phyloP scores from a whole-genome alignment of 306 rosid genomes.

The Carpinus viminea region DNA sequence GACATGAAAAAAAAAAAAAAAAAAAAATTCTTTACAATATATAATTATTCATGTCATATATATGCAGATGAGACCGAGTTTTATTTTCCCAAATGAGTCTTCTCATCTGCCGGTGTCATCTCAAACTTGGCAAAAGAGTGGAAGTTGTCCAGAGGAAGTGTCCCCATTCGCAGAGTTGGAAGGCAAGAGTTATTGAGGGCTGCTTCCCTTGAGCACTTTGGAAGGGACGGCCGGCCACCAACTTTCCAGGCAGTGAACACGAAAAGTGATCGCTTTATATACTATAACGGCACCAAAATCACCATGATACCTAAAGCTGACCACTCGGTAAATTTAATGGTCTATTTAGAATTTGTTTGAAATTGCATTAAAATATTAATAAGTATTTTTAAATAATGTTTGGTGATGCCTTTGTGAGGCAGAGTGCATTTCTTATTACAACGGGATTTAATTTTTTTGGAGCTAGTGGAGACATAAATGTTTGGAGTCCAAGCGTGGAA shows the following conservation, averaged over 20 bases:
- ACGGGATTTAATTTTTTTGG: slow-evolving; percentile 54
- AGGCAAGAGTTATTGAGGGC: slow-evolving; percentile 43
- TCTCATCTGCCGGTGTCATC: not conserved
- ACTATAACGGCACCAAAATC: slow-evolving; percentile 3
- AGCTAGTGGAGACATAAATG: slow-evolving; percentile 53
- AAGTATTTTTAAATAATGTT: not conserved
- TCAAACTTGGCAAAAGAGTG: slow-evolving; percentile 65
- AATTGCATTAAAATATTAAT: too few relatives aligned
- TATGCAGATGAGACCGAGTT: slow-evolving; percentile 48
- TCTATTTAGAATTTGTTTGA: too few relatives aligned
- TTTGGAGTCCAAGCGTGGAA: slow-evolving; percentile 63
- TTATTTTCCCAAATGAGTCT: slow-evolving; percentile 4
- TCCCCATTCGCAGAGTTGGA: slow-evolving; percentile 60
- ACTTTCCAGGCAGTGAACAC: slow-evolving; percentile 7
- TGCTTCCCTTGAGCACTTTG: slow-evolving; percentile 44
- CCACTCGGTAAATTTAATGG: slow-evolving; percentile 43
- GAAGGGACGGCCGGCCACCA: slow-evolving; percentile 24
- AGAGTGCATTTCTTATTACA: slow-evolving; percentile 47
- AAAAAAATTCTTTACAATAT: too few relatives aligned
- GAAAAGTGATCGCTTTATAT: not conserved
- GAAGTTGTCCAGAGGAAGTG: slow-evolving; percentile 64
- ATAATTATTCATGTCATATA: too few relatives aligned
- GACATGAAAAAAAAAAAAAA: too few relatives aligned
- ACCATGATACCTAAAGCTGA: slow-evolving; percentile 4
- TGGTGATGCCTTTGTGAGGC: slow-evolving; percentile 5